Evolutionary conservation across 2,329 filamentous ascomycete genomes (phyloP), one percentile per base, ranked within the genome.

Genomic region (Penicillium glabrum): DNA sequence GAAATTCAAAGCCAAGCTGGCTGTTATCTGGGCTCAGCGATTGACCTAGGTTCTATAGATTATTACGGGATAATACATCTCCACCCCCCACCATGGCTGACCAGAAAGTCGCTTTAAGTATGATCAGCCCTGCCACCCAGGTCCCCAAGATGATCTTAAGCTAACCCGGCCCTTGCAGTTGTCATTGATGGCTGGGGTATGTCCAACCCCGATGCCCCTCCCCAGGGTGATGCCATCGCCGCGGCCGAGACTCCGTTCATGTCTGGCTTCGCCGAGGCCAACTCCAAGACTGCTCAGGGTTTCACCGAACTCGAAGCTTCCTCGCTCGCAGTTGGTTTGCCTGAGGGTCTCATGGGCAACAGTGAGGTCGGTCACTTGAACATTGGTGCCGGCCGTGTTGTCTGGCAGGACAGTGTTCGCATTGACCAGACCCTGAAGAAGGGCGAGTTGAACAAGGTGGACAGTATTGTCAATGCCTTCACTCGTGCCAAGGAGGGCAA

Each of bases 101-200:
- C 71, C 85, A 89, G 61, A 89, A 89, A 76, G 82, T 83, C 62
- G 87, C 86, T 62, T 80, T 90, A 69, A 89, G 83, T 86, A 81
- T 66, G 82, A 75, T 64, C 60, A 27, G 45, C 69, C 29, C 70
- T 56, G 72, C 74, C 68, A 64, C 58, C 57, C 58, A 63, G 59
- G 60, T 60, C 63, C 62, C 45, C 62, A 64, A 45, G 56, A 45
- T 21, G 45, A 41, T 35, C 62, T 66, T 57, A 63, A 54, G 33
- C 56, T 67, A 56, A 56, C 45, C 39, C 26, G 24, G 51, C 43
- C 50, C 72, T 39, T 82, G 73, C 72, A 92, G 89, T 99, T 85
- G 95, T 98, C 79, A 99, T 99, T 83, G 95, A 99, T 81, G 95
- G 95, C 72, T 99, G 95, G 95, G 95, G 95, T 73, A 86, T 98